Evolutionary conservation across 441 rosid genomes (phyloP), one percentile per base, ranked within the genome.

Genomic region (Arabidopsis lyrata): DNA sequence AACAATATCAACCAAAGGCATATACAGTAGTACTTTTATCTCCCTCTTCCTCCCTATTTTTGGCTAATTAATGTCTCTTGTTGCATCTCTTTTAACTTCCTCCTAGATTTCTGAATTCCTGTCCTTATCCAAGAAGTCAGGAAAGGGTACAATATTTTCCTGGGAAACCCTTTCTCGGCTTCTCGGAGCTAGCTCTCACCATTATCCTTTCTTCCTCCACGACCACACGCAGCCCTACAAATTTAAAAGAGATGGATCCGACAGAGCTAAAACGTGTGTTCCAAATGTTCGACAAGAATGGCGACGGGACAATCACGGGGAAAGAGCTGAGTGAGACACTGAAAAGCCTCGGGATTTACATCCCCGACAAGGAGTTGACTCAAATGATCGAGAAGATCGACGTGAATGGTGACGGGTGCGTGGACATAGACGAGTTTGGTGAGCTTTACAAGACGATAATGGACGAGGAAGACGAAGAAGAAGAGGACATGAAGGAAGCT

Each of bases 401-500:
- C 53, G 85, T 70, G 42, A 83, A 90, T 8, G 89, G 95, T 0
- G 97, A 93, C 44, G 89, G 89, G 0, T 86, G 82, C 6, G 92
- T 93, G 1, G 95, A 93, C 52, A 80, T 90, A 0, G 87, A 89
- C 7, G 98, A 93, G 83, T 93, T 90, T 9, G 85, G 88, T 0
- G 90, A 66, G 34, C 64, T 88, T 60, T 90, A 90, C 67, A 82
- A 74, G 68, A 77, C 92, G 0, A 76, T 90, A 7, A 82, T 88
- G 86, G 81, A 80, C 1, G 92, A 77, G 53, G 72, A 78, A 27
- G 85, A 86, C 47, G 73, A 52, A n/a, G 90, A 81, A 45, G 91
- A 88, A 72, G 87, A 83, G n/a, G 89, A 87, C 59, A 88, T 90
- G 88, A 82, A 71, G 71, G 94, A 88, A 68, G 96, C 94, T 14